phyloP scores from a whole-genome alignment of 768 basidiomycete genomes.

The Lactifluus hygrophoroides region DNA sequence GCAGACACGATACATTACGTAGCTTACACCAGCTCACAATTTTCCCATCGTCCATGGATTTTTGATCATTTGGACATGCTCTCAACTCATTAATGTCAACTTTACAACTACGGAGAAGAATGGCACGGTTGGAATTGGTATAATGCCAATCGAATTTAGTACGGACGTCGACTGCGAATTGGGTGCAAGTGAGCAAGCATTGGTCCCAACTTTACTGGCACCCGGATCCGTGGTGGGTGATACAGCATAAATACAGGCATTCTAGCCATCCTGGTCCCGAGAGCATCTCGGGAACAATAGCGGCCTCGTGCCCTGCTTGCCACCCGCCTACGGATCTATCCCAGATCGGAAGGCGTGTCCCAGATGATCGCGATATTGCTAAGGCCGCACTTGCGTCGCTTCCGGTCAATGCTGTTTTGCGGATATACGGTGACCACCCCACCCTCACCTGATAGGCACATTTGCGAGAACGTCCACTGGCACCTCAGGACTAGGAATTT shows the following conservation, averaged over 20 bases:
- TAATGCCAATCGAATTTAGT: neutral
- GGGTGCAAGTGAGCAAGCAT: neutral
- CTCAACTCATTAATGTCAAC: neutral
- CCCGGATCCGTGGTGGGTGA: neutral
- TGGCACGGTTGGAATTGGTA: neutral
- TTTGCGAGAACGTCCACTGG: neutral
- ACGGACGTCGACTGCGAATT: neutral
- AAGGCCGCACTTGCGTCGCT: neutral
- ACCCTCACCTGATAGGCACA: neutral
- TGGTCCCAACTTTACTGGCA: neutral
- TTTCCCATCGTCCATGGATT: neutral
- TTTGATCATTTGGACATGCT: neutral
- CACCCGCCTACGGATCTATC: neutral
- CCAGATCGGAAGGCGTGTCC: neutral
- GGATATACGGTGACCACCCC: neutral
- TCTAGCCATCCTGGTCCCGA: neutral
- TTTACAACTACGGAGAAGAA: neutral
- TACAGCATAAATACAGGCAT: neutral
- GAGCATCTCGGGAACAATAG: neutral
- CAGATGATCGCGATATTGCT: constrained; percentile 2
- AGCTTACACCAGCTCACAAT: neutral
- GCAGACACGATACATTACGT: too few species aligned
- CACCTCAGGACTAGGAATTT: neutral
- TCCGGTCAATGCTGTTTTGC: neutral
- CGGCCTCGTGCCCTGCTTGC: neutral